Conservation (phyloP, 768 basidiomycete species). For the Termitomyces heimii region DNA sequence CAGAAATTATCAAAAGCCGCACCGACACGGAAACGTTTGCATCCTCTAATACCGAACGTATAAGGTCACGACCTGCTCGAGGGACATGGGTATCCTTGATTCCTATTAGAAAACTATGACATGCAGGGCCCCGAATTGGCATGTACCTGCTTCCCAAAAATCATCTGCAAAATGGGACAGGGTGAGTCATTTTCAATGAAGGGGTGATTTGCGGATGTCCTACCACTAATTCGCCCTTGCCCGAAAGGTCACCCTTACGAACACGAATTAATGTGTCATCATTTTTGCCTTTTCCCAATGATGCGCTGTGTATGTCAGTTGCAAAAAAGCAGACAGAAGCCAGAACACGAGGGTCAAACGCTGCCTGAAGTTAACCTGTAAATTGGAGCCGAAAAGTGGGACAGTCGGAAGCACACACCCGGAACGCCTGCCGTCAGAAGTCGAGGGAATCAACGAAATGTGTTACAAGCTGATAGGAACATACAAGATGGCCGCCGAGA, state of each 20-base stretch:
- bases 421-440: conserved; percentile 27
- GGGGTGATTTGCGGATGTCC: conserved; percentile 17
- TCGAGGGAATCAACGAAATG: background rate
- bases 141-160: conserved; percentile 88
- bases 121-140: background rate
- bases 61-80: conserved; percentile 77
- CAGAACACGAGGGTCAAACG: conserved; percentile 80
- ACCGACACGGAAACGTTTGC: conserved; percentile 68
- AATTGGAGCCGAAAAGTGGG: background rate
- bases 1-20: conserved; percentile 19
- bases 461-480: conserved; percentile 14
- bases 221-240: conserved; percentile 82
- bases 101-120: background rate
- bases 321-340: conserved; percentile 92
- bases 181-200: background rate
- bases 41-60: conserved; percentile 79
- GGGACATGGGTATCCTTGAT: conserved; percentile 89
- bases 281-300: conserved; percentile 77
- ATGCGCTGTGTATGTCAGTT: conserved; percentile 86
- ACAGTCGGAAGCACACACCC: conserved; percentile 21
- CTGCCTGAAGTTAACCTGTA: conserved; percentile 46
- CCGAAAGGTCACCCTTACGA: conserved; percentile 64
- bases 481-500: conserved; percentile 77
- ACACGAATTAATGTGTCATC: conserved; percentile 80
- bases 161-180: conserved; percentile 49